Base-by-base conservation (phyloP, 139 green algal genomes). In the Mesostigma viride region DNA sequence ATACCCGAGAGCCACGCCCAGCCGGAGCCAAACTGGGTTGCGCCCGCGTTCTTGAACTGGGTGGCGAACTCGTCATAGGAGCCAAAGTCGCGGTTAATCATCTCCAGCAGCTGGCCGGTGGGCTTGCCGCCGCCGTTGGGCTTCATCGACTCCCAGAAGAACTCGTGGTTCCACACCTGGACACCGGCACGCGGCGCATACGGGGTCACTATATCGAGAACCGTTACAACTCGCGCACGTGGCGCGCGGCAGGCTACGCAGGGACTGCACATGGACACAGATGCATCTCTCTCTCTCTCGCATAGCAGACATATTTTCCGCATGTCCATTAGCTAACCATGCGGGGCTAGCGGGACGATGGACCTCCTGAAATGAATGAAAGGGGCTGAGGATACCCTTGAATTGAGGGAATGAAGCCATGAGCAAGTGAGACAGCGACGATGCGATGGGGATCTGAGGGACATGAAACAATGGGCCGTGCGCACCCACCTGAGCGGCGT, bases 71-170 rank as follows among this genome's bases (percentile, higher is more conserved):
- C 76, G 27, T 96, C 90, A 17, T 91, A 81, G 57, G 74, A 87
- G 63, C 90, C 90, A 73, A 96, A 95, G 70, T 89, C 86, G 22
- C 76, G 70, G 3, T 90, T 78, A 67, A 96, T 96, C 48, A 88
- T 85, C 44, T 3, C 69, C 66, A 57, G 76, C 33, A 96, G 70
- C 33, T 83, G 76, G 51, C 88, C 88, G 35, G 67, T 81, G 36
- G 90, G 91, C 8, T 78, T 56, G 70, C 88, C 87, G n/a, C 81
- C 85, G 46, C 79, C 81, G 28, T 84, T 86, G 68, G 90, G 78
- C 67, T 79, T 83, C 84, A 96, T 91, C 58, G 68, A 85, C 79
- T 92, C 77, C 89, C 91, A 96, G 84, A 94, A 96, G 75, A 96
- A 96, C 31, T 83, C 86, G 81, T 96, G 90, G 83, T 97, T 96